Evolutionary conservation across 106 monocot species (phyloP), one percentile per base, ranked within the genome.

Genomic region (Platanthera zijinensis): DNA sequence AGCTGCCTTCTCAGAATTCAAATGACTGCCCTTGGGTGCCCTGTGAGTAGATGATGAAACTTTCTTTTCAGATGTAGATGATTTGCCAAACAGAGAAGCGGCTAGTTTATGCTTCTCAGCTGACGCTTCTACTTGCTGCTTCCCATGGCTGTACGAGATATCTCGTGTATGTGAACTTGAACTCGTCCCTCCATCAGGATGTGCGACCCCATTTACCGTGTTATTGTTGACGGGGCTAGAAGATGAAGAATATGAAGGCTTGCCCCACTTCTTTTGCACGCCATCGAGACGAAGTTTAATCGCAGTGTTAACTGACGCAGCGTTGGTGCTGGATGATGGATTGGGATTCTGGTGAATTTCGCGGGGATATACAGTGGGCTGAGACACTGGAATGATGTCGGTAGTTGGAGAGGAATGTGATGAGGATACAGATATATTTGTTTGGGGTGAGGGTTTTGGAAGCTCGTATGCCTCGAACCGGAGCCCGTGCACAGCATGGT

Each of bases 241-340:
- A 72, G 97, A 73, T 19, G 91, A 71, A 18, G 88, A 86, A 81
- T 94, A 94, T 5, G 82, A 82, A n/a, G 91, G 94, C 71, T 67
- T 86, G 3, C 99, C 99, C 99, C 99, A 99, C 67, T 94, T 99
- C 80, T 84, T 94, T 78, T 94, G 94, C 52, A 99, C 92, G 8
- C 94, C 92, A 46, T 92, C 92, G 51, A 99, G 90, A 7, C 86
- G 89, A 78, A 99, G 91, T 48, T 76, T 89, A 6, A 90, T 68
- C 52, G 83, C 88, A 73, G 50, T 6, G 76, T 88, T 88, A 5
- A 25, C 32, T 10, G 48, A 61, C 21, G 85, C 53, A 59, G 88
- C 84, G 13, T 83, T 73, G 11, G 78, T 21, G 63, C 86, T 85
- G 28, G 80, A 53, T 48, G 66, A 48, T 15, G 76, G 76, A 30